Conservation (phyloP, 345 rosid genomes). For the Abelmoschus esculentus region DNA sequence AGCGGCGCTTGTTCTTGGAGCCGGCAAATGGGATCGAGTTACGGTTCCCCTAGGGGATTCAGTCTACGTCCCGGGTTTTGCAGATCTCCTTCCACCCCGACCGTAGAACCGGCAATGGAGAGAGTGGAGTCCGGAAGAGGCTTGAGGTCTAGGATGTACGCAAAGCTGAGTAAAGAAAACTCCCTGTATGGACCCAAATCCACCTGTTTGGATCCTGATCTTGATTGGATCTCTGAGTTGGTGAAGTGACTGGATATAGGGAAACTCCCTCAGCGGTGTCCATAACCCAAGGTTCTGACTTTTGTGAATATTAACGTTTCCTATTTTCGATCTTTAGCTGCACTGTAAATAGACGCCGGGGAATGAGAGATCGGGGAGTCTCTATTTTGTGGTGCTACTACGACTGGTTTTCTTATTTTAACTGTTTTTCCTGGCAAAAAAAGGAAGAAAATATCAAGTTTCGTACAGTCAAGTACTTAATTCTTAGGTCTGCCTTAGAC, state of each 20-base stretch:
- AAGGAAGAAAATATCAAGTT: not conserved
- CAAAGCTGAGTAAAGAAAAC: slow-evolving; percentile 47
- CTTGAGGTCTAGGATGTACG: slow-evolving; percentile 44
- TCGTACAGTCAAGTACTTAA: slow-evolving; percentile 18
- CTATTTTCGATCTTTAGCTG: slow-evolving; percentile 7
- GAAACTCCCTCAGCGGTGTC: slow-evolving; percentile 13
- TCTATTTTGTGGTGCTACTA: slow-evolving; percentile 25
- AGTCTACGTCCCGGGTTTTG: slow-evolving; percentile 22
- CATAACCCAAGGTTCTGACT: slow-evolving; percentile 16
- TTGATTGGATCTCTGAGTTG: slow-evolving; percentile 41
- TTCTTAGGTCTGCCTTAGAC: slow-evolving; percentile 20
- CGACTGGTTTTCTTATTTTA: not conserved
- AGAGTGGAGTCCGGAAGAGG: slow-evolving; percentile 63
- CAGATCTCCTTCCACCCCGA: slow-evolving; percentile 27
- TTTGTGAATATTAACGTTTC: slow-evolving; percentile 25
- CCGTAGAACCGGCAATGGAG: slow-evolving; percentile 50
- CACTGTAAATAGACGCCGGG: slow-evolving; percentile 23
- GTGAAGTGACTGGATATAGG: slow-evolving; percentile 19
- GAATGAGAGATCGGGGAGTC: slow-evolving; percentile 17
- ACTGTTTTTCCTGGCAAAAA: not conserved
- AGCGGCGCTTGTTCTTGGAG: slow-evolving; percentile 28
- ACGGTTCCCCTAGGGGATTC: slow-evolving; percentile 32
- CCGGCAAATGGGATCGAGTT: slow-evolving; percentile 26
- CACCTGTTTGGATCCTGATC: slow-evolving; percentile 23
- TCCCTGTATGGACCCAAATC: slow-evolving; percentile 26